A percentile compares a stretch with the other conserved stretches of the same genome.
Evolutionary conservation across 176 grass and related monocot genomes (phyloP).

Genomic region (Triticum timopheevii): DNA sequence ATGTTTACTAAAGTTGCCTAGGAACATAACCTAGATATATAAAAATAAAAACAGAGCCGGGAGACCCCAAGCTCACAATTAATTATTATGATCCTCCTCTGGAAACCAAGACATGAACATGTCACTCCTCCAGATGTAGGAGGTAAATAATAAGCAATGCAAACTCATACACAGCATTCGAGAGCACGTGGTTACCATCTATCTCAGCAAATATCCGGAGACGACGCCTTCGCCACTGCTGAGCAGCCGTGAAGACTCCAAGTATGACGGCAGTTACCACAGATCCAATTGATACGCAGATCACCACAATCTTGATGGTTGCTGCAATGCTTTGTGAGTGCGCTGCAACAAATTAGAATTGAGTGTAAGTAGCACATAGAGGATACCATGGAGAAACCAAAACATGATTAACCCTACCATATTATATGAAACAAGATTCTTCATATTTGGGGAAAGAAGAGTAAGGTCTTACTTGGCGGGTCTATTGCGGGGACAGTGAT

Average conservation of each 20-base stretch:
- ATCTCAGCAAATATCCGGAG: conserved; percentile 74
- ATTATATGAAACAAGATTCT: neutral
- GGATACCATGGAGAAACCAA: neutral
- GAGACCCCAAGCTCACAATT: neutral
- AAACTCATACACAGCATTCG: neutral
- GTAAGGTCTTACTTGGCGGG: conserved; percentile 12
- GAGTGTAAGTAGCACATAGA: neutral
- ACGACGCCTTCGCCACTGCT: conserved; percentile 29
- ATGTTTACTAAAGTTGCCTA: conserved; percentile 9
- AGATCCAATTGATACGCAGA: conserved; percentile 21
- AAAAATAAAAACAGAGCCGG: neutral
- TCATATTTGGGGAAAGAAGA: neutral
- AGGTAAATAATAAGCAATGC: conserved; percentile 8
- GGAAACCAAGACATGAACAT: conserved; percentile 13
- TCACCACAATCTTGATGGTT: conserved; percentile 21
- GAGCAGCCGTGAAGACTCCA: conserved; percentile 26
- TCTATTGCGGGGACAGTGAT: conserved; percentile 3
- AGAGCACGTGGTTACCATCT: conserved; percentile 53
- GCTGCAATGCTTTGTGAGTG: conserved; percentile 7
- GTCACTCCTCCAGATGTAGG: neutral
- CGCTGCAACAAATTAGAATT: conserved; percentile 39
- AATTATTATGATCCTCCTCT: conserved; percentile 26
- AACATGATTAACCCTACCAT: neutral
- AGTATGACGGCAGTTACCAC: conserved; percentile 18
- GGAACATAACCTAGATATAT: neutral